Evolutionary conservation across 129 eudicot species (phyloP).

Genomic region (Flaveria brownii): DNA sequence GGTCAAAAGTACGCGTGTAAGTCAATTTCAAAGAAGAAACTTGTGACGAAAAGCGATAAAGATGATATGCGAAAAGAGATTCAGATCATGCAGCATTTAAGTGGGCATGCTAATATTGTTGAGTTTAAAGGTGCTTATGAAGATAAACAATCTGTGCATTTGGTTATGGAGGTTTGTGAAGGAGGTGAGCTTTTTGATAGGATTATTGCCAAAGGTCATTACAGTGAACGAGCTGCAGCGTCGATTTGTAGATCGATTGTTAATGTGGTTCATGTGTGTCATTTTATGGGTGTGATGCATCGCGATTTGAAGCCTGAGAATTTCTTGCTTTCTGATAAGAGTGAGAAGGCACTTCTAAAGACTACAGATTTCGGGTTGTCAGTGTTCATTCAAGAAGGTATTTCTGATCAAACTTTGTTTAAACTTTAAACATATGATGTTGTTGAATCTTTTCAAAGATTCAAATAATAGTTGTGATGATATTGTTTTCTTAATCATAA

Average conservation of each 20-base stretch:
- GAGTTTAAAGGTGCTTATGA: constrained; percentile 94
- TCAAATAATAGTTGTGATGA: background rate
- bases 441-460: background rate
- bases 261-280: constrained; percentile 84
- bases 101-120: constrained; percentile 88
- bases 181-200: constrained; percentile 94
- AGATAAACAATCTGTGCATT: constrained; percentile 72
- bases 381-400: constrained; percentile 81
- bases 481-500: background rate
- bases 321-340: constrained; percentile 73
- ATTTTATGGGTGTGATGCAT: constrained; percentile 94
- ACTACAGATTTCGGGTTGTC: constrained; percentile 91
- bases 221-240: constrained; percentile 88
- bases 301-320: constrained; percentile 94
- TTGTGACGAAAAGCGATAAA: constrained; percentile 69
- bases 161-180: constrained; percentile 93
- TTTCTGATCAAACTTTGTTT: constrained; percentile 2
- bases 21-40: constrained; percentile 82
- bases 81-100: constrained; percentile 90
- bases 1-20: constrained; percentile 75
- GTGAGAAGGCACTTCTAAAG: constrained; percentile 61
- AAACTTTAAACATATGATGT: too few species aligned
- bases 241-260: constrained; percentile 76
- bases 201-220: constrained; percentile 84
- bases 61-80: constrained; percentile 88